phyloP scores from a whole-genome alignment of 2,329 filamentous ascomycete genomes.

The Talaromyces sp. region DNA sequence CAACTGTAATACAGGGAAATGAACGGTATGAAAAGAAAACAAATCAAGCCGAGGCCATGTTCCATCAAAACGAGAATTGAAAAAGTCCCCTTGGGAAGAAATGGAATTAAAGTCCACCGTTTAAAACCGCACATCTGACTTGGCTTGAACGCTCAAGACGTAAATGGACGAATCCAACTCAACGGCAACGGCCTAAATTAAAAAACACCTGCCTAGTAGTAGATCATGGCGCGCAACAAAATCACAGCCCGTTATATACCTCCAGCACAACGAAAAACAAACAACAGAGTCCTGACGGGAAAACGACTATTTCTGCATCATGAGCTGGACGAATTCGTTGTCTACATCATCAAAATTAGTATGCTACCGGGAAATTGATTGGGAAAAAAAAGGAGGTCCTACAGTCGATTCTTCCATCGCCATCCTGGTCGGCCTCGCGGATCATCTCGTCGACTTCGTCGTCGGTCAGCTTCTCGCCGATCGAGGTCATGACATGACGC shows the following conservation, averaged over 20 bases:
- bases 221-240: slow-evolving; percentile 3
- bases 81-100: background rate
- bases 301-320: slow-evolving; percentile 81
- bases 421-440: slow-evolving; percentile 83
- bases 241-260: slow-evolving; percentile 10
- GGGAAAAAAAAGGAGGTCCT: slow-evolving; percentile 30
- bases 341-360: slow-evolving; percentile 46
- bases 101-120: background rate
- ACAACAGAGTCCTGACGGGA: slow-evolving; percentile 6
- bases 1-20: slow-evolving; percentile 2
- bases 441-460: slow-evolving; percentile 94
- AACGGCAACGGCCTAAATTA: slow-evolving; percentile 3
- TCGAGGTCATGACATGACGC: slow-evolving; percentile 87
- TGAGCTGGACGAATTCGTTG: slow-evolving; percentile 90
- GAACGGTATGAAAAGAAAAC: background rate
- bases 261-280: slow-evolving; percentile 16
- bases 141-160: background rate
- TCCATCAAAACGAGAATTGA: background rate
- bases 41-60: background rate
- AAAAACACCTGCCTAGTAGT: slow-evolving; percentile 3
- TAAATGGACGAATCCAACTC: background rate
- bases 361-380: background rate
- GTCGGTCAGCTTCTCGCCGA: slow-evolving; percentile 85
- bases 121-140: background rate
- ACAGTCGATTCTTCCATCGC: slow-evolving; percentile 87